Evolutionary conservation across 83 land plant species (phyloP).

Genomic region (Thuja plicata): DNA sequence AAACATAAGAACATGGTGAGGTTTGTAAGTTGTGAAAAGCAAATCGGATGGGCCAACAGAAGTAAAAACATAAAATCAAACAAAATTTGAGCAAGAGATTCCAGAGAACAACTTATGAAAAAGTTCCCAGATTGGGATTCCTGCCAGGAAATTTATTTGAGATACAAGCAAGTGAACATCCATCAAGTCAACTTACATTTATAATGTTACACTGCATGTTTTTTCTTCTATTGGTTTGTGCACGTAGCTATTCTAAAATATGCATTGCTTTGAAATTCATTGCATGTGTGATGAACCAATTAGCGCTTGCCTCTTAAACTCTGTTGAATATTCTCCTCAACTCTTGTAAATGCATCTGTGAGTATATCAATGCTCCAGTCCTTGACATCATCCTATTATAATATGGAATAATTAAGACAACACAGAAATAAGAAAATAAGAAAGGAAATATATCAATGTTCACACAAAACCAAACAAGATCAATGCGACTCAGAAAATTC

Average conservation of each 20-base stretch:
- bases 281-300: not conserved
- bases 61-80: not conserved
- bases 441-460: not conserved
- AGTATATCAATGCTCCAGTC: constrained; percentile 87
- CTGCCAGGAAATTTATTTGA: not conserved
- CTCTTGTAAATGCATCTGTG: constrained; percentile 69
- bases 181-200: not conserved
- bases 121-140: not conserved
- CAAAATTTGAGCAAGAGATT: not conserved
- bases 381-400: constrained; percentile 71
- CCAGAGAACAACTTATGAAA: not conserved
- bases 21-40: not conserved
- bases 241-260: not conserved
- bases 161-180: not conserved
- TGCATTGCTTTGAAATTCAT: not conserved
- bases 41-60: not conserved
- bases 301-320: not conserved
- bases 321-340: constrained; percentile 44
- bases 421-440: not conserved
- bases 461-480: not conserved
- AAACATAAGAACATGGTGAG: not conserved
- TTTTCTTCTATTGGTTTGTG: not conserved
- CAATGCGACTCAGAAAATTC: not conserved
- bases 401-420: not conserved
- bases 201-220: not conserved